Percentiles rank a stretch among this genome's conserved stretches.
These are phyloP conservation scores for Taphrina sp. DNA, from an alignment of 1,139 yeast genomes.

Conservation along the genomic window DNA sequence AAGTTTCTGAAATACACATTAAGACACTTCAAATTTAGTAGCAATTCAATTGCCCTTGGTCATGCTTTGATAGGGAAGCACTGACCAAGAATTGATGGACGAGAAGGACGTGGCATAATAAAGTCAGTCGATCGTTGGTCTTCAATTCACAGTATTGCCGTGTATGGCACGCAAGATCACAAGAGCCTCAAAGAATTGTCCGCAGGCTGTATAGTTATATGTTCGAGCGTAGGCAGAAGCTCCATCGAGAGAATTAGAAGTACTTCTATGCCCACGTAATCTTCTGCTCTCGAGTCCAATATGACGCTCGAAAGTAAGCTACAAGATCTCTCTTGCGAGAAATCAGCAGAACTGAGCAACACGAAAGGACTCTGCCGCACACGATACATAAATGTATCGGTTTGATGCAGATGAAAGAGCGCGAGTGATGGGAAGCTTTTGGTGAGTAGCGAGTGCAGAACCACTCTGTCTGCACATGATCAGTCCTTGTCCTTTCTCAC, in stretches of 20 bases:
- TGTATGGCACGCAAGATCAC: background rate
- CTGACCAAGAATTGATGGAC: background rate
- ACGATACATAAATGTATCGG: no score
- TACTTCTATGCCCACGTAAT: constrained; percentile 31
- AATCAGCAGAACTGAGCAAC: constrained; percentile 29
- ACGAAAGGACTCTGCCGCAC: constrained; percentile 34
- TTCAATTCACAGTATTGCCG: no score
- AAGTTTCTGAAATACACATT: no score
- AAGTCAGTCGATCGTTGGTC: background rate
- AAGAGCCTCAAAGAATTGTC: background rate
- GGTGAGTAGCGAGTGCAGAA: no score
- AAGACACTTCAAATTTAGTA: no score
- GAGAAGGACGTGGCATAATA: background rate
- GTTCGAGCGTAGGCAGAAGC: constrained; percentile 33
- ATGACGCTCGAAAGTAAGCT: constrained; percentile 33
- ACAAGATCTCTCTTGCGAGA: constrained; percentile 7
- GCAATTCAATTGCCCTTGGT: no score
- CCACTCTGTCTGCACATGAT: no score
- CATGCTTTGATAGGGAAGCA: no score
- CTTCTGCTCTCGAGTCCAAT: constrained; percentile 33
- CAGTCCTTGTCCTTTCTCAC: no score
- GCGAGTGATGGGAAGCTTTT: no score
- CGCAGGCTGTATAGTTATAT: background rate
- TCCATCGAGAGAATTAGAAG: constrained; percentile 2
- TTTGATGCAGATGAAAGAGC: no score